Conservation (phyloP, 2,329 filamentous ascomycete species). For the Cyanodermella asteris region DNA sequence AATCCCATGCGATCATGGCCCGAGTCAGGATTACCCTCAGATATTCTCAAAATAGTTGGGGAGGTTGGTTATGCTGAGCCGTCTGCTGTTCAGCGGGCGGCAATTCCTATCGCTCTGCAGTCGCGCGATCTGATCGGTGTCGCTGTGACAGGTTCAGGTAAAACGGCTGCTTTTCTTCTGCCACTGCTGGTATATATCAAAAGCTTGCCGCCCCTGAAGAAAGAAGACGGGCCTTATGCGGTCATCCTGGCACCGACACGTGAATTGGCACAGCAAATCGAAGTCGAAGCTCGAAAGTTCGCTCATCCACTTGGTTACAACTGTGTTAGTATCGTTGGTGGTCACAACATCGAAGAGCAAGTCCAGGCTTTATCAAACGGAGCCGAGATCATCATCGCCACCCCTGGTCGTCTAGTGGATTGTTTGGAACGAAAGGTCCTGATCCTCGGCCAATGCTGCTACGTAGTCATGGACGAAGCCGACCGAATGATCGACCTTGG, state of each 20-base stretch:
- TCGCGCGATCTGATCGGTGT: constrained; percentile 94
- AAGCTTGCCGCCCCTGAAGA: constrained; percentile 65
- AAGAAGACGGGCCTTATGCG: constrained; percentile 91
- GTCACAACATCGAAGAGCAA: constrained; percentile 86
- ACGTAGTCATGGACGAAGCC: constrained; percentile 98
- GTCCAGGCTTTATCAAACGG: constrained; percentile 75
- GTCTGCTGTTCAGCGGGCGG: constrained; percentile 75
- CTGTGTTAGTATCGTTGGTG: constrained; percentile 93
- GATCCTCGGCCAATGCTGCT: constrained; percentile 89
- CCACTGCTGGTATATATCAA: constrained; percentile 89
- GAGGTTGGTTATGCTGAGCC: constrained; percentile 81
- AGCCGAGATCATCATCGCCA: constrained; percentile 96
- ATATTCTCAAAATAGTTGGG: constrained; percentile 60
- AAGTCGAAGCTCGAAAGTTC: constrained; percentile 82
- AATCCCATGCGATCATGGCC: constrained; percentile 92
- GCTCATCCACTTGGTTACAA: constrained; percentile 77
- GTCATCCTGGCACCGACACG: constrained; percentile 90
- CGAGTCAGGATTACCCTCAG: constrained; percentile 59
- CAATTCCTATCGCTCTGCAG: constrained; percentile 85
- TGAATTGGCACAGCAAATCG: constrained; percentile 94
- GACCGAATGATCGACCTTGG: constrained; percentile 98
- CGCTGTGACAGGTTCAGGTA: constrained; percentile 92
- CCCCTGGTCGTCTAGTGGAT: constrained; percentile 86
- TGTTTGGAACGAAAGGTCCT: constrained; percentile 85
- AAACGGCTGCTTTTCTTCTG: constrained; percentile 85